Evolutionary conservation across 768 basidiomycete species (phyloP), one percentile per base, ranked within the genome.

Genomic region (Xanthoconium stramineum): DNA sequence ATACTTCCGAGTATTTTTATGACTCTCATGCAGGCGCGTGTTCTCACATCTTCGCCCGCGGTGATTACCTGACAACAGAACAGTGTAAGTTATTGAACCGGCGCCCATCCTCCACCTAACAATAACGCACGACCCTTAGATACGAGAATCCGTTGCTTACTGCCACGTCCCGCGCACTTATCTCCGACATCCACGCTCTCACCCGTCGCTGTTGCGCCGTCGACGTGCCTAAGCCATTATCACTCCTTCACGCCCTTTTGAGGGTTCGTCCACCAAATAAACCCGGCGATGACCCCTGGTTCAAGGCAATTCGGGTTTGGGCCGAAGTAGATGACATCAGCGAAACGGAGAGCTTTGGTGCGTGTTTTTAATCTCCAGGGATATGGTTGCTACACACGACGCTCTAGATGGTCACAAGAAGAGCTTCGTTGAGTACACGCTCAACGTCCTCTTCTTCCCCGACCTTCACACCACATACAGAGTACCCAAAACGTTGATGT

Each of bases 61-160:
- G 47, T 43, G 29, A 47, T 60, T 32, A 43, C 32, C 35, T 66
- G 46, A 65, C 52, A 20, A 42, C 24, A 29, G 13, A 13, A 29
- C 14, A 71, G 69, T 72, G 65, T 72, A 57, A 72, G 64, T 70
- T n/a, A 53, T 36, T 33, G 46, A 44, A 30, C 19, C 44, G 24
- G n/a, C 33, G n/a, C 24, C 28, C 33, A 12, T 46, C 46, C 29
- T 37, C 17, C 32, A 33, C 37, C 13, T 30, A 51, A 24, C 47
- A 50, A 58, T 68, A 12, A 68, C 38, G 5, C 46, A 39, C 33
- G 30, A 30, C 30, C 37, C 37, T 36, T 58, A 88, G 86, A 63
- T 91, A 91, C 64, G 88, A 91, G 73, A 91, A 91, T 63, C 90
- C 90, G 4, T 69, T 88, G 59, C 66, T 91, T 39, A 90, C 88